A percentile compares a stretch with the other conserved stretches of the same genome.
phyloP scores from a whole-genome alignment of 352 stramenopile species.

The Phytophthora hybrid region DNA sequence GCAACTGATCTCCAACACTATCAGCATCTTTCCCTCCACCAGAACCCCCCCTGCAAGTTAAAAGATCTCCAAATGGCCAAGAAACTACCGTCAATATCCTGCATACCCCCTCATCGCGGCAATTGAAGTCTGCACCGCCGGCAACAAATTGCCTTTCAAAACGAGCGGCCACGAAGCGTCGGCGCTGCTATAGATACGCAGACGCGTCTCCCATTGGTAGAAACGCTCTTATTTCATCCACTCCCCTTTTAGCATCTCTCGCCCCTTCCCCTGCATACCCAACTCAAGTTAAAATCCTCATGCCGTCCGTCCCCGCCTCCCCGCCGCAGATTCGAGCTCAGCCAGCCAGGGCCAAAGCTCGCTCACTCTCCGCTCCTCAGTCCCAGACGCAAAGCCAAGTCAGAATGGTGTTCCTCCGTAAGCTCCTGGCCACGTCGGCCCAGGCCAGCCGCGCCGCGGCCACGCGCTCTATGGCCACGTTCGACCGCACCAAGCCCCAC shows the following conservation, averaged over 20 bases:
- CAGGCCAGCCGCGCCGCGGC: conserved; percentile 12
- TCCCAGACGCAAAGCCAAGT: conserved; percentile 14
- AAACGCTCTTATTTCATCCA: neutral
- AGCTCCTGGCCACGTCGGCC: conserved; percentile 36
- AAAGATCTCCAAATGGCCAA: too few species aligned
- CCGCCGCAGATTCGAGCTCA: conserved; percentile 16
- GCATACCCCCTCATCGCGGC: too few species aligned
- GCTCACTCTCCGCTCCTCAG: conserved; percentile 10
- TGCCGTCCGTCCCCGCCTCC: conserved; percentile 21
- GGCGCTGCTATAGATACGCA: neutral
- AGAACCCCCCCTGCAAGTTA: too few species aligned
- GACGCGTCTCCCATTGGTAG: too few species aligned
- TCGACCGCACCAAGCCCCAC: conserved; percentile 94
- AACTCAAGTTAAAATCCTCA: neutral
- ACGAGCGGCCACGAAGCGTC: conserved; percentile 12
- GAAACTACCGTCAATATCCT: too few species aligned
- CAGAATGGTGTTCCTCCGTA: conserved; percentile 43
- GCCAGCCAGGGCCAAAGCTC: conserved; percentile 6
- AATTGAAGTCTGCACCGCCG: neutral
- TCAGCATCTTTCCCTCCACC: too few species aligned
- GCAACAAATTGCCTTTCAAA: neutral
- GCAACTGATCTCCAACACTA: too few species aligned
- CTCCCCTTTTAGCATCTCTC: neutral
- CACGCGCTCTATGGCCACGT: conserved; percentile 58
- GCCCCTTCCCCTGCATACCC: neutral